Evolutionary conservation across 1,284 basidiomycete species (phyloP), one percentile per base, ranked within the genome.

Genomic region (Marasmius fiardii): DNA sequence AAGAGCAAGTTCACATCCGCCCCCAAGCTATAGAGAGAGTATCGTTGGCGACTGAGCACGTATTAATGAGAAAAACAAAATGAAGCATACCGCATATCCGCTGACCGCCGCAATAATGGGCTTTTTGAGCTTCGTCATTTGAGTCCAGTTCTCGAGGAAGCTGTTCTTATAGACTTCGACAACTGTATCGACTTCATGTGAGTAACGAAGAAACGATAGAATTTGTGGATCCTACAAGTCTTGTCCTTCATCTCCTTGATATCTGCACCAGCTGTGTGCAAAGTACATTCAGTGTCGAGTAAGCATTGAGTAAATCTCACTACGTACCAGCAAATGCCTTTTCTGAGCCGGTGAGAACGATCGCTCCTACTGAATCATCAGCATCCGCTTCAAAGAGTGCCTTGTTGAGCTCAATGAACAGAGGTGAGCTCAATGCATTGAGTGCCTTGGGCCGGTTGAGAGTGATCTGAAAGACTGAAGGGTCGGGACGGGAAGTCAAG

Each of bases 241-340:
- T 94, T 95, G 72, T 90, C 89, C 66, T 90, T 90, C 88, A 95
- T 95, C 70, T 96, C 93, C 74, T 94, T 94, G 68, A 95, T 95
- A 70, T 93, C 91, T 44, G 92, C 93, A 12, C 90, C 92, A 58
- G 92, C 94, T 85, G 64, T 48, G 47, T 47, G 39, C 16, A 20
- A 41, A 43, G 33, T 43, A 52, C 20, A 45, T 52, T 35, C 52
- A 39, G 31, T 48, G 35, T 47, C 5, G n/a, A n/a, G 18, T 18
- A 24, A 34, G 28, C 24, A 34, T 53, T 33, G 45, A 44, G 28
- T 10, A 41, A 16, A 24, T 53, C 5, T 23, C 18, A 28, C 16
- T 35, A 68, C 70, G 57, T 62, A 91, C 90, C 90, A 60, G 96
- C 96, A 70, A 99, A 99, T 2, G 93, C 95, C 73, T 84, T 92